Evolutionary conservation across 129 eudicot species (phyloP), one percentile per base, ranked within the genome.

Genomic region (Tanacetum coccineum): DNA sequence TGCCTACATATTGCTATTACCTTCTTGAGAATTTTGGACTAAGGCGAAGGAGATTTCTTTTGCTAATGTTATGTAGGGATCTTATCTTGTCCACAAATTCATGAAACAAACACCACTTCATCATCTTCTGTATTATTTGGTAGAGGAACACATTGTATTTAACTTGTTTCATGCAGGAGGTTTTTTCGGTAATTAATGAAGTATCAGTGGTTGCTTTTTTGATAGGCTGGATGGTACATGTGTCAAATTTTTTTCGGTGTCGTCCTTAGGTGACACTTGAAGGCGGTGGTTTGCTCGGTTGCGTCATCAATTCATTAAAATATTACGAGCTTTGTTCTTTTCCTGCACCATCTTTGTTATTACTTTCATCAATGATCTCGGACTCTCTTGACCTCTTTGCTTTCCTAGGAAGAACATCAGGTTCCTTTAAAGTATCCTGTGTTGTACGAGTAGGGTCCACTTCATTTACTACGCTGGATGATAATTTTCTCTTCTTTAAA

Each of bases 21-120:
- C 99, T 80, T 87, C 76, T 65, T 82, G 76, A 47, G 79, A n/a
- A 75, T 79, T 48, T 22, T 53, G 75, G 76, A 58, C 46, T n/a
- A n/a, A 0, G 77, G 64, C 30, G 67, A 73, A n/a, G 74, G 15
- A 47, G 55, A 63, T n/a, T 62, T 82, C 91, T 26, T 82, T 79
- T 76, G 56, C 61, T n/a, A 6, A 72, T 66, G 13, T 62, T 71
- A 56, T 63, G 32, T 44, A 74, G 56, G 22, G 80, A 77, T n/a
- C 50, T 83, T 72, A 72, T 74, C 68, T 67, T 79, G 83, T 62
- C 32, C 59, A n/a, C n/a, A n/a, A 6, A 36, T 62, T 81, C 86
- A 20, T 74, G 77, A n/a, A 69, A 39, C 51, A 62, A 57, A 50
- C 55, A 74, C 49, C 36, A 51, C 51, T 9, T 77, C 85, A n/a